Evolutionary conservation across 768 basidiomycete genomes (phyloP), one percentile per base, ranked within the genome.

Genomic region (Tulasnella sp.): DNA sequence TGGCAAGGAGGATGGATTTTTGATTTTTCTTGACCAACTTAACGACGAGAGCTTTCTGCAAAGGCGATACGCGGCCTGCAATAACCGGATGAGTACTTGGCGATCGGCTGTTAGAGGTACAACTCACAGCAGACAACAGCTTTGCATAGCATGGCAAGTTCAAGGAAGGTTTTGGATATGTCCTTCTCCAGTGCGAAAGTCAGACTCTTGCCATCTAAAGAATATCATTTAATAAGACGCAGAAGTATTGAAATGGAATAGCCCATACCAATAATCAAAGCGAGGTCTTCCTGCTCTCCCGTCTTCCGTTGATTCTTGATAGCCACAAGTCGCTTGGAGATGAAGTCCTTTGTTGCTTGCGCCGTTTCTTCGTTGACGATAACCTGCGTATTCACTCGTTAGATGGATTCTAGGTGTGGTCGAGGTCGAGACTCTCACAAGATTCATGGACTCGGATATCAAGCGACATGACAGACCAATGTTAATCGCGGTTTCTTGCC

Each of bases 401-500:
- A 35, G 16, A 3, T 18, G 13, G 4, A 40, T n/a, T 37, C 23
- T 6, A 32, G 11, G 42, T 7, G 3, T 35, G n/a, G 39, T 20
- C 20, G 55, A 7, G 4, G 29, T 13, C 35, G 32, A 26, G 2
- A 18, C 10, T 42, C 48, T n/a, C 29, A 96, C 97, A 86, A 99
- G 81, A 83, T 98, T 98, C 98, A 99, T 99, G 11, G 94, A 96
- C 85, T 99, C 98, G 6, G 95, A 95, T 73, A 99, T 99, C 82
- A 99, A 84, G 80, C 95, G 89, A 86, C 98, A 99, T 1, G 96
- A 97, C 89, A 99, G 91, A 74, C 98, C 98, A 80, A 99, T 99
- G 82, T 99, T 99, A 85, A 99, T 98, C 20, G 98, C 98, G 1
- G 98, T 99, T 85, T 99, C 98, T 85, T 99, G 98, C 80, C 98